These are phyloP conservation scores for Cyclotella distinguenda DNA, from an alignment of 108 stramenopile genomes.

Conservation along the genomic window DNA sequence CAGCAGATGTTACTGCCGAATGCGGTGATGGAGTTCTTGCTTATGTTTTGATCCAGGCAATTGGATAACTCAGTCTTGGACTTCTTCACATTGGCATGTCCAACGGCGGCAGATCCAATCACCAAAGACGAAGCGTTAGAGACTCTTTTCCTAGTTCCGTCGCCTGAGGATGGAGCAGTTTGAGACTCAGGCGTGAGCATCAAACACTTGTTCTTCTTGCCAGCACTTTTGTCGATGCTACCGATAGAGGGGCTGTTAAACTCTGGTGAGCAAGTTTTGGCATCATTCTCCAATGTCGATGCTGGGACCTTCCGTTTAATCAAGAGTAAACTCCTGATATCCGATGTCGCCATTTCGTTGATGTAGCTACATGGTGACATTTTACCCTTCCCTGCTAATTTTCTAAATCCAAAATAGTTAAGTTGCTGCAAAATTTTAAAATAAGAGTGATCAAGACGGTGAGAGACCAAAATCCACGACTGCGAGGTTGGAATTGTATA, in stretches of 20 bases:
- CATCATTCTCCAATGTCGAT: background rate
- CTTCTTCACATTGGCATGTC: background rate
- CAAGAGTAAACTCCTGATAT: constrained; percentile 78
- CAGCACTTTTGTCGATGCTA: no score
- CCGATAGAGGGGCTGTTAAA: no score
- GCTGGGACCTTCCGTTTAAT: constrained; percentile 57
- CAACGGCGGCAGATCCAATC: no score
- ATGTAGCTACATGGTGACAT: constrained; percentile 92
- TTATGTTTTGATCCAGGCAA: background rate
- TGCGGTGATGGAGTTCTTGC: background rate
- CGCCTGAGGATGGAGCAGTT: no score
- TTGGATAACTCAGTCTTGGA: background rate
- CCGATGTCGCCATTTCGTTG: constrained; percentile 77
- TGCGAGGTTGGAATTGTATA: no score
- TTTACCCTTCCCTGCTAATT: constrained; percentile 91
- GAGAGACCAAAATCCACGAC: background rate
- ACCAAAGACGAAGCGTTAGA: no score
- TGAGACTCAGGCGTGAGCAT: no score
- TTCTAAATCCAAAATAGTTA: constrained; percentile 91
- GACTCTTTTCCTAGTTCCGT: no score
- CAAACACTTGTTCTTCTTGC: no score
- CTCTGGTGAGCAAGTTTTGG: background rate
- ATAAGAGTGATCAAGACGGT: background rate
- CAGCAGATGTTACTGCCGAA: background rate
- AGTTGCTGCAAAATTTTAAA: constrained; percentile 51